Base-by-base conservation (phyloP, 768 basidiomycete genomes). In the Lactarius quietus region DNA sequence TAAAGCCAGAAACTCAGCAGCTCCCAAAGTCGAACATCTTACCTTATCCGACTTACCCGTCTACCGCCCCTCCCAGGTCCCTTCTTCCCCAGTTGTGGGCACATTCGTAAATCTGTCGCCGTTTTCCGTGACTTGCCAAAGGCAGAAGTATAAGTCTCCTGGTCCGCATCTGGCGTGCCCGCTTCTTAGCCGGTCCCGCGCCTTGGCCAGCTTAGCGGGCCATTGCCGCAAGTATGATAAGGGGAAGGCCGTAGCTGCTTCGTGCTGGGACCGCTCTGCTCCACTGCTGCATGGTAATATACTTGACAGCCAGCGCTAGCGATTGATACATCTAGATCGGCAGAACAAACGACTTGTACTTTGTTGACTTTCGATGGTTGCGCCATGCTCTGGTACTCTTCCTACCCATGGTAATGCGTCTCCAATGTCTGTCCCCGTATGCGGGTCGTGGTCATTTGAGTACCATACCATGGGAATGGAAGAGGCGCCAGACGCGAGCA, bases 401-500 rank as follows among this genome's bases (percentile, higher is more conserved):
- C 75, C 74, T 69, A 69, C 72, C 71, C 69, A 67, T 75, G 72
- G 74, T 69, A 69, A 58, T 35, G 67, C 54, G 61, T 68, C 67
- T 59, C 58, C 36, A 29, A 65, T 31, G 55, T 41, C 67, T 35
- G 23, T 31, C 63, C 38, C 58, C 53, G 60, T 59, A 61, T 58
- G 43, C 53, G 57, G 63, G 60, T 28, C 26, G 57, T 52, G 45
- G 53, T 17, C 39, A 64, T 68, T 70, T 41, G 71, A 73, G 72
- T 75, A 76, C 57, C 78, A 74, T 80, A 80, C 79, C 79, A 80
- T 80, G 79, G 76, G 79, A 79, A 80, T 80, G 79, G 79, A 80
- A 80, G 79, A 76, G 72, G 71, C 74, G 73, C 74, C 69, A 69
- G 60, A 68, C 61, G 51, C 59, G n/a, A 36, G 58, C 66, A 54